Percentiles rank a stretch among this genome's conserved stretches.
These are phyloP conservation scores for Usnea hakonensis DNA, from an alignment of 495 filamentous ascomycete genomes.

Conservation along the genomic window DNA sequence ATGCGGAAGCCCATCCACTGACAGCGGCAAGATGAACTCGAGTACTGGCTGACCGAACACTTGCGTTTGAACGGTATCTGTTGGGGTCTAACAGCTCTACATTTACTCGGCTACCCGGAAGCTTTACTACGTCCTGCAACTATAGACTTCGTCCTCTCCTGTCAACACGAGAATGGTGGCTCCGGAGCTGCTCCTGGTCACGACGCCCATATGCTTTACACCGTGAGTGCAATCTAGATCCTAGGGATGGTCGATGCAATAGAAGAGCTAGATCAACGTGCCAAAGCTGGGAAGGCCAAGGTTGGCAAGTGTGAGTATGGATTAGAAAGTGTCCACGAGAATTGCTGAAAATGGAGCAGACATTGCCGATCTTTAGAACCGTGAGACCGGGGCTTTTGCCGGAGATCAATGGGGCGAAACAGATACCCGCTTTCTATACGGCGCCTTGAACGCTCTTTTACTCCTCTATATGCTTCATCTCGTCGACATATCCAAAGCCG, in stretches of 20 bases:
- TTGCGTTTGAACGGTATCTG: conserved; percentile 90
- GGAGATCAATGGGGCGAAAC: conserved; percentile 95
- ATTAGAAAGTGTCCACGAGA: not conserved
- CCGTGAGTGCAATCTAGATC: conserved; percentile 87
- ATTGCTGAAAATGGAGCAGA: conserved; percentile 38
- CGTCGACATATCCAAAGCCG: conserved; percentile 70
- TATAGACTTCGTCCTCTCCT: conserved; percentile 86
- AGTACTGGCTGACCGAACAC: conserved; percentile 96
- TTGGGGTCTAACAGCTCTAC: conserved; percentile 86
- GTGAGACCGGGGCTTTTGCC: conserved; percentile 72
- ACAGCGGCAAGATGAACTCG: conserved; percentile 81
- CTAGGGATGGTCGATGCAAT: conserved; percentile 77
- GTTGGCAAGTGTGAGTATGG: conserved; percentile 61
- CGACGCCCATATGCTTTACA: conserved; percentile 92
- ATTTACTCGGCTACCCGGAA: conserved; percentile 72
- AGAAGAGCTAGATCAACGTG: conserved; percentile 64
- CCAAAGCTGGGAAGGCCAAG: conserved; percentile 57
- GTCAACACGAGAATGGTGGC: conserved; percentile 77
- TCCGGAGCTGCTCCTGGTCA: conserved; percentile 92
- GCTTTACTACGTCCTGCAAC: conserved; percentile 73
- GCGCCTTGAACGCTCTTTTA: conserved; percentile 77
- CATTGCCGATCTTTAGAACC: conserved; percentile 75
- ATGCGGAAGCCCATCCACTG: conserved; percentile 24
- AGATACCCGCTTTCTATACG: conserved; percentile 90
- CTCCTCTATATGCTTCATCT: conserved; percentile 62